These are phyloP conservation scores for Sporobolomyces roseus DNA, from an alignment of 768 basidiomycete species.

Conservation along the genomic window DNA sequence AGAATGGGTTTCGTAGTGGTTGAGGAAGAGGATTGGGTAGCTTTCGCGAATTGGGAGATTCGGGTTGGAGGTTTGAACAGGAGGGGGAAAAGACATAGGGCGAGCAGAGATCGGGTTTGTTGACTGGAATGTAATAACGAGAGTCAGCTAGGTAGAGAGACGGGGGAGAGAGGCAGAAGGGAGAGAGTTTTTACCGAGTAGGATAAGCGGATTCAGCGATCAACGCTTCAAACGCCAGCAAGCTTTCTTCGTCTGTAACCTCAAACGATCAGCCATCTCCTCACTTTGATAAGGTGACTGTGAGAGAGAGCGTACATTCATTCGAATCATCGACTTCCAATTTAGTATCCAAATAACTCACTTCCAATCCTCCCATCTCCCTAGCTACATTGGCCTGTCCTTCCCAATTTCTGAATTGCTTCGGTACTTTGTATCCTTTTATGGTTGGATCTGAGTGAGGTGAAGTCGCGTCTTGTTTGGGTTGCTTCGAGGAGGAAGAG, in stretches of 20 bases:
- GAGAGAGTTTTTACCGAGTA: not conserved
- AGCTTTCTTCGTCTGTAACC: slow-evolving; percentile 6
- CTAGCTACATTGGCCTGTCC: not conserved
- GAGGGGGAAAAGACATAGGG: slow-evolving; percentile 26
- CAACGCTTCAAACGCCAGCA: slow-evolving; percentile 13
- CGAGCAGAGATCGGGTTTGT: slow-evolving; percentile 21
- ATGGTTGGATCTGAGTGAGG: not conserved
- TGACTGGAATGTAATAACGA: not conserved
- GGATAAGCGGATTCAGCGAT: slow-evolving; percentile 9
- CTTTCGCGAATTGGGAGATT: not conserved
- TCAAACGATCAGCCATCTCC: no score
- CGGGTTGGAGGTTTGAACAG: slow-evolving; percentile 25
- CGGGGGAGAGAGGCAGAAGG: not conserved
- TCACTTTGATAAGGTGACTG: no score
- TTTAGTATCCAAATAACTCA: not conserved
- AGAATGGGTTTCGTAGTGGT: slow-evolving; percentile 3
- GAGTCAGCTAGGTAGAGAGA: not conserved
- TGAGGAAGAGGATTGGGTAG: not conserved
- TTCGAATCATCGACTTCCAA: slow-evolving; percentile 32
- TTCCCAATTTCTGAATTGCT: not conserved
- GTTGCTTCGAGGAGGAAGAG: not conserved
- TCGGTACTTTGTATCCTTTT: not conserved
- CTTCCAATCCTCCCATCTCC: not conserved
- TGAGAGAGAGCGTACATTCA: slow-evolving; percentile 6
- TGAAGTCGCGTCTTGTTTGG: slow-evolving; percentile 1